A percentile compares a stretch with the other conserved stretches of the same genome.
Conservation (phyloP, 768 basidiomycete species). For the Pleurotus citrinopileatus region DNA sequence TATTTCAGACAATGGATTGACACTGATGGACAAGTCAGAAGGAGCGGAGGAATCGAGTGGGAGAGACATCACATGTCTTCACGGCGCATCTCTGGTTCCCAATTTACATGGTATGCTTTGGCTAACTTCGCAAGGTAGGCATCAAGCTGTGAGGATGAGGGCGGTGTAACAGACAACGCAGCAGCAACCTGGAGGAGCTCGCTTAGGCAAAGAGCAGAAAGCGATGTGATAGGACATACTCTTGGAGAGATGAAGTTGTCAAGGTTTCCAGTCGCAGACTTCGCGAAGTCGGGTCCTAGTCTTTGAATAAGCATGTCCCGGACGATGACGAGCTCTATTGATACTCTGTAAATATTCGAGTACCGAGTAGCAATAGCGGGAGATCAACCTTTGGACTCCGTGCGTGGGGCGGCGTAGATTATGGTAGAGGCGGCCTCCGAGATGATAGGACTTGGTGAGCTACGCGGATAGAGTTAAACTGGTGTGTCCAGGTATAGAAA, state of each 20-base stretch:
- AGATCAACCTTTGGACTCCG: constrained; percentile 54
- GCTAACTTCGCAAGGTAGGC: constrained; percentile 54
- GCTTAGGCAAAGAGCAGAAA: not conserved
- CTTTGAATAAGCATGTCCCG: constrained; percentile 53
- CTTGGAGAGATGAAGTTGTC: constrained; percentile 54
- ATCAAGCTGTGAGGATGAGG: constrained; percentile 57
- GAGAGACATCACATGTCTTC: constrained; percentile 53
- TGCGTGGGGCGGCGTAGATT: constrained; percentile 55
- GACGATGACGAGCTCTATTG: constrained; percentile 55
- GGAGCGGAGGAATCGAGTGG: not conserved
- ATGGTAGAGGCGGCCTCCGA: constrained; percentile 71
- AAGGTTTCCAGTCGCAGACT: constrained; percentile 46
- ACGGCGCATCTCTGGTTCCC: constrained; percentile 59
- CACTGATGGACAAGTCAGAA: constrained; percentile 30
- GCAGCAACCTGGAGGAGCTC: constrained; percentile 39
- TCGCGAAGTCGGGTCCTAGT: constrained; percentile 56
- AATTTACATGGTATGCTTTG: constrained; percentile 48
- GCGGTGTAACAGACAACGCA: constrained; percentile 48
- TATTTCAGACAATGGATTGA: constrained; percentile 57
- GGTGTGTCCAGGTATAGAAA: no score
- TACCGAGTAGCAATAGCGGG: not conserved
- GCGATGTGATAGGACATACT: constrained; percentile 25
- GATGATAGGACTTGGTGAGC: constrained; percentile 44
- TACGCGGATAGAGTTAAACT: no score
- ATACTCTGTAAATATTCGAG: not conserved